Conservation (phyloP, 2,329 filamentous ascomycete species). For the Diaporthe citriasiana region DNA sequence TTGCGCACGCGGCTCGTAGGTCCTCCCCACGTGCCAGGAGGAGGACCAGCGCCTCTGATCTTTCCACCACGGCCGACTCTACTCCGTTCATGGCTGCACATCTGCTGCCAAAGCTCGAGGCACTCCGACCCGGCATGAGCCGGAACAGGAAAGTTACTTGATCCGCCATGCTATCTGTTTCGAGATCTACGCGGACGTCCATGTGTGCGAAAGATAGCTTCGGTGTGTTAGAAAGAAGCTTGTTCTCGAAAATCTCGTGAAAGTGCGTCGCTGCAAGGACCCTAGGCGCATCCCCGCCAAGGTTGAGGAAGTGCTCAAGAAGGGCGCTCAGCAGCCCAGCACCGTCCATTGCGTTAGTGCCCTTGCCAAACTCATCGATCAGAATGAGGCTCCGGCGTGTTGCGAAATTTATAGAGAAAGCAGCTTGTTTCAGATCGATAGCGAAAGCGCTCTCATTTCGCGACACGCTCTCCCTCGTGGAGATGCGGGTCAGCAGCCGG, state of each 20-base stretch:
- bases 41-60: slow-evolving; percentile 80
- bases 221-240: slow-evolving; percentile 65
- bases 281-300: slow-evolving; percentile 64
- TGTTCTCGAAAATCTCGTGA: slow-evolving; percentile 79
- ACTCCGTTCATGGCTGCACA: slow-evolving; percentile 93
- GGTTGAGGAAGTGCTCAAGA: slow-evolving; percentile 67
- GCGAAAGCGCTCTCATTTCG: slow-evolving; percentile 74
- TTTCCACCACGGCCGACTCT: slow-evolving; percentile 76
- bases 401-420: slow-evolving; percentile 79
- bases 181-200: slow-evolving; percentile 74
- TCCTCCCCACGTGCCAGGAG: slow-evolving; percentile 81
- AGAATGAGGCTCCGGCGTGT: slow-evolving; percentile 85
- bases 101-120: slow-evolving; percentile 85
- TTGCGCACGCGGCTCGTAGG: slow-evolving; percentile 79
- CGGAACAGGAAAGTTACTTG: slow-evolving; percentile 84
- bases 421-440: slow-evolving; percentile 89
- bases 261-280: slow-evolving; percentile 75
- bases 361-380: slow-evolving; percentile 91
- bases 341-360: slow-evolving; percentile 71
- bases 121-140: slow-evolving; percentile 75
- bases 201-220: slow-evolving; percentile 76
- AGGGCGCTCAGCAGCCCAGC: slow-evolving; percentile 71
- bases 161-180: slow-evolving; percentile 66
- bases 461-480: slow-evolving; percentile 76
- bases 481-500: slow-evolving; percentile 89